These are phyloP conservation scores for Myriosclerotinia curreyana DNA, from an alignment of 2,329 filamentous ascomycete species.

Conservation along the genomic window DNA sequence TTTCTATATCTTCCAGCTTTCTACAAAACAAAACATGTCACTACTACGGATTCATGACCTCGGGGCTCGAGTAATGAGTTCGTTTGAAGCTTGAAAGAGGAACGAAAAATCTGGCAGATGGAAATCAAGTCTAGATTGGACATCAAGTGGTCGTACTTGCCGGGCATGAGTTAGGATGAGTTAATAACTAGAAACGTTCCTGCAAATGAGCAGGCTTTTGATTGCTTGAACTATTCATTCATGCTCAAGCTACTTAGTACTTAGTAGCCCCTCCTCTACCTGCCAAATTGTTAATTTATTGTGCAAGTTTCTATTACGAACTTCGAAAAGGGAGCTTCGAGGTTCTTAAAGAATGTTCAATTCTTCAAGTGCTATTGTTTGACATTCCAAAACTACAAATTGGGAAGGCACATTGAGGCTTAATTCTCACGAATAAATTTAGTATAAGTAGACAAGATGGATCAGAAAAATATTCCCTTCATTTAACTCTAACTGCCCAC, in stretches of 20 bases:
- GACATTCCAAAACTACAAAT: neutral
- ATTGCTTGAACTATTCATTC: neutral
- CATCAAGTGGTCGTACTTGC: neutral
- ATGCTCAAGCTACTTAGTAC: neutral
- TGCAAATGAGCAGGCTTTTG: neutral
- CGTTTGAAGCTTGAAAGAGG: neutral
- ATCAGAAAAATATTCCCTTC: neutral
- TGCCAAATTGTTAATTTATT: neutral
- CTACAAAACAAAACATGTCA: neutral
- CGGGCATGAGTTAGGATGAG: neutral
- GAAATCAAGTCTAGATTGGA: neutral
- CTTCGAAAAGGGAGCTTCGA: too few species aligned
- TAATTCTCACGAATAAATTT: too few species aligned
- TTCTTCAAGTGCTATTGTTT: neutral
- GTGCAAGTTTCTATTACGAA: neutral
- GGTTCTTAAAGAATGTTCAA: neutral
- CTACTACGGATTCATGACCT: too few species aligned
- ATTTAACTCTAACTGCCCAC: neutral
- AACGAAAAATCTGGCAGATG: neutral
- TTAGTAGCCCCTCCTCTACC: neutral
- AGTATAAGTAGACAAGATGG: neutral
- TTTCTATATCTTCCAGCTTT: neutral
- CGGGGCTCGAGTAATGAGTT: too few species aligned
- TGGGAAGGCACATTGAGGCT: neutral
- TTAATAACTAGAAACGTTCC: neutral